Evolutionary conservation across 176 grass and related monocot genomes (phyloP), one percentile per base, ranked within the genome.

Genomic region (Oryza nivara): DNA sequence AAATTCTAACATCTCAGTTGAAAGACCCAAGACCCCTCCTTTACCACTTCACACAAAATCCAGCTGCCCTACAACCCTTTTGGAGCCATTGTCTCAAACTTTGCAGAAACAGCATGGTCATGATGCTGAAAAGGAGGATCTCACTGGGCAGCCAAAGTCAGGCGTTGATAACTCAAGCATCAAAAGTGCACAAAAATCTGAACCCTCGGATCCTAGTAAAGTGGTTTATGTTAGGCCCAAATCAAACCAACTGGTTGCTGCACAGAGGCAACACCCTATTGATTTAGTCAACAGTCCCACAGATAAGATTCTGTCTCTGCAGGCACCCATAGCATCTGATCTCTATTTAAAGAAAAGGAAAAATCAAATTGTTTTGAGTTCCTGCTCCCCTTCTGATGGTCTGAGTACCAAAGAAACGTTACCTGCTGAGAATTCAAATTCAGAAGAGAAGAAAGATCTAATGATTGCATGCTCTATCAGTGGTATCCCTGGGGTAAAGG

Each of bases 341-440:
- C 61, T 92, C 61, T 98, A 95, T 82, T 95, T 90, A 20, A 95
- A 92, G 85, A 98, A 89, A 81, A 92, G 89, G 68, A 95, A 85
- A 83, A 89, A 98, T 85, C 96, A 98, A 86, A 89, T 98, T 88
- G 63, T 98, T 71, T 76, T 95, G 85, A 92, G 83, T 83, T 80
- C 81, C 68, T n/a, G 58, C 20, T 80, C 80, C 61, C 68, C 86
- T 75, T 90, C 88, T 78, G 78, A 95, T 86, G 85, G 76, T 85
- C 84, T 63, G n/a, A 88, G 76, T 58, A 67, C 44, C 43, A 92
- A 90, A 81, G 91, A 88, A 41, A 58, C 15, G 32, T 32, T 76
- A 88, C 60, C 82, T 28, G 48, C 84, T 68, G 87, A 86, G 67
- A 88, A 71, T 70, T 90, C 56, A 87, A 98, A 92, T 76, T 87